phyloP scores from a whole-genome alignment of 805 yeast genomes.

The Isabelozyma heimii region DNA sequence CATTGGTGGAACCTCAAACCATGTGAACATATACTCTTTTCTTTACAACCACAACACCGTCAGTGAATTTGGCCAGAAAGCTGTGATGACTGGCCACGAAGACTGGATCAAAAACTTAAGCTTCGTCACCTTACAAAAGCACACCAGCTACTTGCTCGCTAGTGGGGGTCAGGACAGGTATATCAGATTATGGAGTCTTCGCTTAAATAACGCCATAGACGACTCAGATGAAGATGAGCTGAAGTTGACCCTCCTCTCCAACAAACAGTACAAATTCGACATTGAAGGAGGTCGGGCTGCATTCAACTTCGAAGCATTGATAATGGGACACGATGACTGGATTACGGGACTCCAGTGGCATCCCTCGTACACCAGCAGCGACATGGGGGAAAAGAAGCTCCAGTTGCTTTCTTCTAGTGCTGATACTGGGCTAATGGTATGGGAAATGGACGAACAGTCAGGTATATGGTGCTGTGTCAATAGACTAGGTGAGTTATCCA shows the following conservation, averaged over 20 bases:
- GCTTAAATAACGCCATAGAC: conserved; percentile 53
- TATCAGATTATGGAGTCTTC: conserved; percentile 83
- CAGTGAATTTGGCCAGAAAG: conserved; percentile 34
- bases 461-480: conserved; percentile 87
- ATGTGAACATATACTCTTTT: conserved; percentile 55
- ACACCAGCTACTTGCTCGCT: conserved; percentile 66
- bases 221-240: conserved; percentile 52
- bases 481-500: conserved; percentile 86
- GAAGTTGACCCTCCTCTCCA: conserved; percentile 57
- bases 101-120: conserved; percentile 88
- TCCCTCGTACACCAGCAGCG: conserved; percentile 27
- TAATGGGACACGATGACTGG: conserved; percentile 99
- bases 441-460: conserved; percentile 84
- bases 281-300: conserved; percentile 43
- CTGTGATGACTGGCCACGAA: conserved; percentile 83
- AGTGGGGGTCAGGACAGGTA: conserved; percentile 92
- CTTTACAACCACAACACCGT: conserved; percentile 11
- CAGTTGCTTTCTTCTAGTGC: conserved; percentile 82
- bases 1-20: conserved; percentile 67
- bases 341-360: conserved; percentile 84
- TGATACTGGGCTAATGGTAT: conserved; percentile 87
- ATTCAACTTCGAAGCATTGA: conserved; percentile 83
- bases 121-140: conserved; percentile 47
- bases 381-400: conserved; percentile 30
- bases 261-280: conserved; percentile 66